phyloP scores from a whole-genome alignment of 2,329 filamentous ascomycete genomes.

The Talaromyces sp. region DNA sequence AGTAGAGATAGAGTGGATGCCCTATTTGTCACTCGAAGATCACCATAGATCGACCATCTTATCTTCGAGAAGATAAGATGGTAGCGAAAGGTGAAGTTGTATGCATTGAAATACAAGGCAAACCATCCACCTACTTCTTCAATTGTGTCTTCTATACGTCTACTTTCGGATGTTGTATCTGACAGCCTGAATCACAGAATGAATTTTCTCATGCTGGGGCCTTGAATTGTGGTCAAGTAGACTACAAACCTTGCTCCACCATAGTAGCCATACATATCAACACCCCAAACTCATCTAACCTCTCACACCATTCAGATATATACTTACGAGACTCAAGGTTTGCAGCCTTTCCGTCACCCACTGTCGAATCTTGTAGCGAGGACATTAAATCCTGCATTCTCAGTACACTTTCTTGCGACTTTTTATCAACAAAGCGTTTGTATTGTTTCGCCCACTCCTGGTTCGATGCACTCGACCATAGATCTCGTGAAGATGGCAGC shows the following conservation, averaged over 20 bases:
- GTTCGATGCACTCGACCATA: constrained; percentile 5
- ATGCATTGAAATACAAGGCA: neutral
- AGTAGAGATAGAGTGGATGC: too few relatives aligned
- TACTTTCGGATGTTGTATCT: neutral
- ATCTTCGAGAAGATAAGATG: too few relatives aligned
- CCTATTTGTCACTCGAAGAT: too few relatives aligned
- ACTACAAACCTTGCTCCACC: constrained; percentile 1
- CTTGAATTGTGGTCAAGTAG: neutral
- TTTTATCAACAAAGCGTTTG: neutral
- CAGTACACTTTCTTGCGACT: neutral
- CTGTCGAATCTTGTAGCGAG: neutral
- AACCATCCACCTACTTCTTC: neutral
- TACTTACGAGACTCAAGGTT: neutral
- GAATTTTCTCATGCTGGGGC: neutral
- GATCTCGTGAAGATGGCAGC: neutral
- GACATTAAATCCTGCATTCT: constrained; percentile 2
- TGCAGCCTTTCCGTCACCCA: neutral
- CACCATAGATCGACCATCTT: too few relatives aligned
- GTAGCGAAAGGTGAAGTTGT: too few relatives aligned
- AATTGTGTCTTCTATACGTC: neutral
- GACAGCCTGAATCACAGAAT: neutral
- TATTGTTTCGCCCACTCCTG: constrained; percentile 4
- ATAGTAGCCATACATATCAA: constrained; percentile 11
- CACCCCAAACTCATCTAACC: constrained; percentile 6
- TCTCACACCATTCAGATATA: constrained; percentile 6